Conservation (phyloP, 805 yeast species). For the Yarrowia porcina region DNA sequence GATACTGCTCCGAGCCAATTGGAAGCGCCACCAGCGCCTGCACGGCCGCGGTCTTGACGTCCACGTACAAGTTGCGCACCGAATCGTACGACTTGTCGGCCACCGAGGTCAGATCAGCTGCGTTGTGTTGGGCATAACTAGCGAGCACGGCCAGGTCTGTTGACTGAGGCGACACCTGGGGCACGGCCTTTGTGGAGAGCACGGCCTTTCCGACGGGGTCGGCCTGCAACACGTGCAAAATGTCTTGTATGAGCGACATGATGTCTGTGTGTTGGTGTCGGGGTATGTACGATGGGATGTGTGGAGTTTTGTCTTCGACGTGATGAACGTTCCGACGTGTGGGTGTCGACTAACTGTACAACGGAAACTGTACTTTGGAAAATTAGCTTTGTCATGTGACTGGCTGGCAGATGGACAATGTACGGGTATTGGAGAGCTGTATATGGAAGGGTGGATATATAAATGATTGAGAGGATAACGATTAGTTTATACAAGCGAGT, state of each 20-base stretch:
- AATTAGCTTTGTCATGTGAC: conserved; percentile 23
- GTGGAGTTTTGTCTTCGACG: neutral
- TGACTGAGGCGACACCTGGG: conserved; percentile 1
- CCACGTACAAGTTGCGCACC: conserved; percentile 32
- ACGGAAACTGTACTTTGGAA: neutral
- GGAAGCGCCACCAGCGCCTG: conserved; percentile 30
- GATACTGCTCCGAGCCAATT: conserved; percentile 36
- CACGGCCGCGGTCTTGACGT: conserved; percentile 36
- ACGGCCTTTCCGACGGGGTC: neutral
- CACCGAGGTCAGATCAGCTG: conserved; percentile 28
- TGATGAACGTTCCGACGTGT: conserved; percentile 23
- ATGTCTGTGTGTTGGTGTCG: neutral
- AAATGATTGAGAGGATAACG: too few relatives aligned
- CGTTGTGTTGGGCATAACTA: conserved; percentile 11
- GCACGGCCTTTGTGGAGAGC: neutral
- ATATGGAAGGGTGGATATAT: neutral
- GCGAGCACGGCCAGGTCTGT: conserved; percentile 10
- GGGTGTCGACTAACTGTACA: neutral
- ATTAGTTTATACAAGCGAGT: too few relatives aligned
- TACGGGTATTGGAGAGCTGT: too few relatives aligned
- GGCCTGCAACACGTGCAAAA: conserved; percentile 7
- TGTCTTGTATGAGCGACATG: conserved; percentile 24
- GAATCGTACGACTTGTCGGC: conserved; percentile 27
- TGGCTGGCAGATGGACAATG: too few relatives aligned
- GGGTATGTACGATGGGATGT: neutral